Evolutionary conservation across 495 filamentous ascomycete species (phyloP), one percentile per base, ranked within the genome.

Genomic region (Penicillium macrosclerotiorum): DNA sequence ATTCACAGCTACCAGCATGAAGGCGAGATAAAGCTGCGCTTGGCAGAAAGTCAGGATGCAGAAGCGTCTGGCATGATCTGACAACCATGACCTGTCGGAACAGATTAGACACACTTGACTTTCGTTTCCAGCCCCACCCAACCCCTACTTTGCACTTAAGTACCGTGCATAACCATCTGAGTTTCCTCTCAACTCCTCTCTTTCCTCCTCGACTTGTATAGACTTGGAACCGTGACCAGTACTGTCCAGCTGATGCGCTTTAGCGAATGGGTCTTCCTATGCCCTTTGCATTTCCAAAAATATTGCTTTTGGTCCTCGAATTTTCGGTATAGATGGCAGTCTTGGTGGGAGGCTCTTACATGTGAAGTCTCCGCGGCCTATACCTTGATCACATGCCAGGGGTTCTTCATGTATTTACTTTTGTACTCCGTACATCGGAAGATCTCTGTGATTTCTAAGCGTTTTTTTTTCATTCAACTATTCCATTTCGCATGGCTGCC

Each of bases 1-100:
- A 72, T 82, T 38, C 64, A 65, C 27, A 62, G 57, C 14, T 48
- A 80, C 25, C 75, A 77, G 55, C 69, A 72, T 36, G 75, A 81
- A 40, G 80, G 75, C 29, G 47, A 63, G 36, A 42, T 62, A 35
- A 69, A 69, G 55, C 53, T 66, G 16, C 49, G 55, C 19, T 39
- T 54, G 54, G 57, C 46, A 35, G 57, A 62, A 35, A 52, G 54
- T 29, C 41, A 37, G 24, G 42, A 29, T 25, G 48, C 31, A 17
- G 33, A 22, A 12, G 35, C 29, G 47, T n/a, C 63, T 16, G 37
- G 48, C 22, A 55, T 57, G 14, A 59, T 63, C 16, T 62, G 47
- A 62, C 44, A 40, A 49, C 24, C 24, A 46, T 16, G 25, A 33
- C 27, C 18, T 23, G 27, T 32, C 47, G 20, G 34, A 9, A 23